phyloP scores from a whole-genome alignment of 1,284 basidiomycete species.

The Pulchroboletus neoregius region DNA sequence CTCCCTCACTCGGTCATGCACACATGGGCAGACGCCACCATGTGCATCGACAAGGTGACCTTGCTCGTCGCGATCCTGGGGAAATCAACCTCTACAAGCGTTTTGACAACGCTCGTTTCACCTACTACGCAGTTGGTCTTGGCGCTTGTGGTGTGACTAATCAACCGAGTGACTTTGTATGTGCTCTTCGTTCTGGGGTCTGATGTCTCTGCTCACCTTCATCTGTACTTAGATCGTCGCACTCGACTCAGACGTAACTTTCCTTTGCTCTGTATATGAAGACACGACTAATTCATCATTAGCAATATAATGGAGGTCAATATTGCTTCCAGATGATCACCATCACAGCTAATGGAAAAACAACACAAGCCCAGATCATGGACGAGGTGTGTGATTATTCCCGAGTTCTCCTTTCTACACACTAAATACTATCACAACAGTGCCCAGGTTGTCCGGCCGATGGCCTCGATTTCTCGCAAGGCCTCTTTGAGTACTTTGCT shows the following conservation, averaged over 20 bases:
- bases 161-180: slow-evolving; percentile 24
- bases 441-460: slow-evolving; percentile 50
- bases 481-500: slow-evolving; percentile 51
- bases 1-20: slow-evolving; percentile 19
- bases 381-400: slow-evolving; percentile 44
- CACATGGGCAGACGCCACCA: slow-evolving; percentile 27
- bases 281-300: slow-evolving; percentile 9
- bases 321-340: slow-evolving; percentile 54
- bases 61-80: slow-evolving; percentile 26
- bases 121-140: slow-evolving; percentile 30
- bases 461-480: slow-evolving; percentile 32
- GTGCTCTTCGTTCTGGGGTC: slow-evolving; percentile 2
- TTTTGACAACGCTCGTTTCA: slow-evolving; percentile 24
- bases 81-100: slow-evolving; percentile 26
- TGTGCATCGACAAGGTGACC: slow-evolving; percentile 23
- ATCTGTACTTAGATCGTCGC: slow-evolving; percentile 32
- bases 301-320: slow-evolving; percentile 41
- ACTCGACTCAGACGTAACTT: slow-evolving; percentile 26
- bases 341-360: slow-evolving; percentile 52
- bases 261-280: background rate
- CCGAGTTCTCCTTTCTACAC: background rate
- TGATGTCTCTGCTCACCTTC: background rate
- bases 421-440: slow-evolving; percentile 22
- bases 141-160: slow-evolving; percentile 27
- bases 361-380: slow-evolving; percentile 47